Conservation (phyloP, 2,329 filamentous ascomycete genomes). For the Lasiodiplodia sp. region DNA sequence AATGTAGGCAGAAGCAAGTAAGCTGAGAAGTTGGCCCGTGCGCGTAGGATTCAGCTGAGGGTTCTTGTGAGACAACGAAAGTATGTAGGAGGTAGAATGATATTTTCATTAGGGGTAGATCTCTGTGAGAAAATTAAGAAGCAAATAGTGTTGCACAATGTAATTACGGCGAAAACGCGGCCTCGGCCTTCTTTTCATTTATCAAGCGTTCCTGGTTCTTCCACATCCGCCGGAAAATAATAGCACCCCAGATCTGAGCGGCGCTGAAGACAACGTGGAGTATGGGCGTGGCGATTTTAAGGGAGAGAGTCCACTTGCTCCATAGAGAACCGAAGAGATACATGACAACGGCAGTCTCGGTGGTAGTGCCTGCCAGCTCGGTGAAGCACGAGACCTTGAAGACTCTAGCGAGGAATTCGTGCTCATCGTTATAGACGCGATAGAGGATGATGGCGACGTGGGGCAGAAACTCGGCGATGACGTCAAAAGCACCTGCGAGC, state of each 20-base stretch:
- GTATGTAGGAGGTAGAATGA: too few species aligned
- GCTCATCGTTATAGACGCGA: conserved; percentile 48
- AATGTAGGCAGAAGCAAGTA: background rate
- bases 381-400: conserved; percentile 48
- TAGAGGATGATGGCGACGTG: conserved; percentile 57
- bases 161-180: too few species aligned
- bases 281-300: conserved; percentile 54
- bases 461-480: conserved; percentile 56
- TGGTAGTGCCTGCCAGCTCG: conserved; percentile 48
- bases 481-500: conserved; percentile 53
- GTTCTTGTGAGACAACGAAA: background rate
- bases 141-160: background rate
- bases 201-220: conserved; percentile 35
- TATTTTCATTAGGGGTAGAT: background rate
- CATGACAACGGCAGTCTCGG: conserved; percentile 55
- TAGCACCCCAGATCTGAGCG: conserved; percentile 53
- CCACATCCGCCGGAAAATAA: conserved; percentile 53
- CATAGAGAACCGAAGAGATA: conserved; percentile 54
- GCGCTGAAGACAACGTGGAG: conserved; percentile 53
- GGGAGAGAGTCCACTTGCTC: conserved; percentile 51
- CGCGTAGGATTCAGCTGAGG: conserved; percentile 2
- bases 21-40: background rate
- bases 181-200: conserved; percentile 10
- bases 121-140: background rate
- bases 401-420: conserved; percentile 49